A percentile compares a stretch with the other conserved stretches of the same genome.
Evolutionary conservation across 352 stramenopile genomes (phyloP).

Genomic region (Aphanomyces stellatus): DNA sequence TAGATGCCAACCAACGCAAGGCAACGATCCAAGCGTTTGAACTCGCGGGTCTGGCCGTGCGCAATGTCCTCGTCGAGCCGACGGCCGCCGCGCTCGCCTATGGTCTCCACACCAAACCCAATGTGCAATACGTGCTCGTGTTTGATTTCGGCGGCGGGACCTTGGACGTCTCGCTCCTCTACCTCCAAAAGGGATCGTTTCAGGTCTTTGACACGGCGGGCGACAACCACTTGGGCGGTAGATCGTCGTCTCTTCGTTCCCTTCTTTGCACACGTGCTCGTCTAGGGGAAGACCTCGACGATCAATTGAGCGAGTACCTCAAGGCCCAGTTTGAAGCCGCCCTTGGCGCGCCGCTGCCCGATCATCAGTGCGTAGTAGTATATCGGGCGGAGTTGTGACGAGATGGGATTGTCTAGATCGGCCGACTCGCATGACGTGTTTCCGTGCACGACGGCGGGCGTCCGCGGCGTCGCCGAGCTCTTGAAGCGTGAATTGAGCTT

Average conservation of each 20-base stretch:
- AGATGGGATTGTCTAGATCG: constrained; percentile 11
- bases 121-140: constrained; percentile 92
- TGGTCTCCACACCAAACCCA: constrained; percentile 86
- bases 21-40: constrained; percentile 40
- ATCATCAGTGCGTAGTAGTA: background rate
- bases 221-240: constrained; percentile 81
- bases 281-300: constrained; percentile 88
- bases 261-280: too few relatives aligned
- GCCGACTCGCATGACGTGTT: constrained; percentile 22
- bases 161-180: constrained; percentile 90
- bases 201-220: constrained; percentile 93
- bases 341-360: constrained; percentile 22
- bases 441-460: constrained; percentile 43
- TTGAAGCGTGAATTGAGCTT: constrained; percentile 47
- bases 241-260: too few relatives aligned
- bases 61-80: constrained; percentile 74
- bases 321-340: constrained; percentile 60
- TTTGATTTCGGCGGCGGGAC: constrained; percentile 94
- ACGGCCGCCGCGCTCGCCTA: constrained; percentile 95
- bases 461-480: constrained; percentile 43
- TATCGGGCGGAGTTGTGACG: background rate
- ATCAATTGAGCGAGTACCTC: constrained; percentile 82
- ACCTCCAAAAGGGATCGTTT: constrained; percentile 91
- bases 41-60: constrained; percentile 35
- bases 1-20: constrained; percentile 30